These are phyloP conservation scores for Trametes punicea DNA, from an alignment of 768 basidiomycete genomes.

Conservation along the genomic window DNA sequence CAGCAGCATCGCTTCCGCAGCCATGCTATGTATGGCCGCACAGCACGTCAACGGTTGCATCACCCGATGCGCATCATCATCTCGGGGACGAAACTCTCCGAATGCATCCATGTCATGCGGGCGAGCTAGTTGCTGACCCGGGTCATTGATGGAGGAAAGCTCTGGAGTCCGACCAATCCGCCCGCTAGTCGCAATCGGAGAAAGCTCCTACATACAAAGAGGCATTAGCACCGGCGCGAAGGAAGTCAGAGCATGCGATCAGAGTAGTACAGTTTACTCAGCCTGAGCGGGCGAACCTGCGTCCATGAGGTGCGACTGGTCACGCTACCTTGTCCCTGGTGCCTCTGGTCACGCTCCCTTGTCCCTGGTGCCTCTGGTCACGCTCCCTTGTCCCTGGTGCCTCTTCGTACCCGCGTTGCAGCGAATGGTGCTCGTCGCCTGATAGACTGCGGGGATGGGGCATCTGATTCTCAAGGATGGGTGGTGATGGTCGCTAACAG, in stretches of 20 bases:
- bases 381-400: neutral
- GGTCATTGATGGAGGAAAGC: neutral
- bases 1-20: neutral
- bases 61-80: constrained; percentile 5
- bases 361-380: no score
- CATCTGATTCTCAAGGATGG: neutral
- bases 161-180: neutral
- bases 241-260: neutral
- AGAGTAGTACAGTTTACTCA: neutral
- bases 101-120: neutral
- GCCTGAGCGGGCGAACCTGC: neutral
- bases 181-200: neutral
- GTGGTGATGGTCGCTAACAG: neutral
- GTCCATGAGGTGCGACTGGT: neutral
- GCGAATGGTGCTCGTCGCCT: neutral
- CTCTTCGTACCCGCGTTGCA: neutral
- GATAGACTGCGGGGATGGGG: neutral
- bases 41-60: constrained; percentile 1
- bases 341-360: no score
- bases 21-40: neutral
- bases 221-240: neutral
- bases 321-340: neutral
- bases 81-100: neutral
- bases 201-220: neutral
- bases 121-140: neutral